Evolutionary conservation across 2,329 filamentous ascomycete species (phyloP), one percentile per base, ranked within the genome.

Genomic region (Teratosphaeria zuluensis): DNA sequence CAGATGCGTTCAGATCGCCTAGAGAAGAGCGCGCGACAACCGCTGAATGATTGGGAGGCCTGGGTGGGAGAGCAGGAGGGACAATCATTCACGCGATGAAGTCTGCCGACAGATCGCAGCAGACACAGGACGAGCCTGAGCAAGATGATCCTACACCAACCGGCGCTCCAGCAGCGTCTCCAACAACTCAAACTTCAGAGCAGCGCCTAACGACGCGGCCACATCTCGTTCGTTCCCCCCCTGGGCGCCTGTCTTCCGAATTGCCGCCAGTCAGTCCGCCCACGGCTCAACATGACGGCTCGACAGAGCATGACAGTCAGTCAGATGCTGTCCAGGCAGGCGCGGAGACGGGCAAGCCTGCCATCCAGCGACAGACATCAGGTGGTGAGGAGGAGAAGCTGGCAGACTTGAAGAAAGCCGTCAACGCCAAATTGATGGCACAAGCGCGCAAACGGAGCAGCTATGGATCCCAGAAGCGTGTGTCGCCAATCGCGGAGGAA

Each of bases 361-460:
- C 24, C 31, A 19, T 7, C 8, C 42, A 48, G 16, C 35, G 16
- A 24, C 19, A 24, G 51, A 9, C 54, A 28, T 28, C 33, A 14
- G 11, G 35, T 21, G 24, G 28, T 12, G 62, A 64, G 51, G 66
- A 68, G 53, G 66, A 64, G 56, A 63, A 63, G 48, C 58, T 70
- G 53, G 63, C 63, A 64, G 68, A 73, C 21, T 64, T 78, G 62
- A 73, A 72, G 55, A 71, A 65, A 42, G 68, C 68, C 19, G 70
- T 77, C 55, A 74, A 76, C 63, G 68, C 73, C 55, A 75, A 73
- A 62, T 65, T 77, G 60, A 63, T 75, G 59, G 70, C 74, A 58
- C 70, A 75, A 59, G 69, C 75, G 64, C 72, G 76, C 38, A 66
- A 60, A 54, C 60, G 64, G 53, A 61, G 59, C 57, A 64, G 62